Evolutionary conservation across 2,329 filamentous ascomycete genomes (phyloP).

Genomic region (Epicoccum nigrum): DNA sequence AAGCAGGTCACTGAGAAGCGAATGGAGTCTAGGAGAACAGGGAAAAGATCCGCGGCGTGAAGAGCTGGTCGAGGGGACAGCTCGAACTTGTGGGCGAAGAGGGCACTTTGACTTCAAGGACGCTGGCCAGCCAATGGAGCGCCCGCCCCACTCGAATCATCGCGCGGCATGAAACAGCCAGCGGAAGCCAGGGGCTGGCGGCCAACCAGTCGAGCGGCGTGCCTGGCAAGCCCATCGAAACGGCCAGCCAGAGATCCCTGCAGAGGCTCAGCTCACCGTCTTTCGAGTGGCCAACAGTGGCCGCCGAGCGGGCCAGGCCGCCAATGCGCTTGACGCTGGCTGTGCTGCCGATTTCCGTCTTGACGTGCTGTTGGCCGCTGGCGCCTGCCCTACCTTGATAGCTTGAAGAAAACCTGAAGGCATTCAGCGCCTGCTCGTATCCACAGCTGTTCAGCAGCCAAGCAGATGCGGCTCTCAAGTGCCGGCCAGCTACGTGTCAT

Average conservation of each 20-base stretch:
- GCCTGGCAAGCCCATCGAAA: conserved; percentile 38
- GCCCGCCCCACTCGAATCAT: conserved; percentile 10
- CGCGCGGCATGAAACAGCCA: conserved; percentile 28
- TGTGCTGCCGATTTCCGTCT: conserved; percentile 18
- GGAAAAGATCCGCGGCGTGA: conserved; percentile 20
- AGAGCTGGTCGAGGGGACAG: conserved; percentile 15
- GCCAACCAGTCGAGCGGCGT: conserved; percentile 30
- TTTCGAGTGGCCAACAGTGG: conserved; percentile 24
- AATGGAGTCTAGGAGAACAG: conserved; percentile 28
- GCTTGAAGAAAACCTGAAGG: background rate
- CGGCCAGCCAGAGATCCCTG: conserved; percentile 22
- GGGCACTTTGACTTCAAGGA: conserved; percentile 8
- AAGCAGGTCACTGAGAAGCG: conserved; percentile 35
- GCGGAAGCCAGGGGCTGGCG: conserved; percentile 16
- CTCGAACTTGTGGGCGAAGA: conserved; percentile 26
- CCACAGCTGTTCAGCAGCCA: background rate
- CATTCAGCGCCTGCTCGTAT: background rate
- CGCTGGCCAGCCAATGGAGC: conserved; percentile 15
- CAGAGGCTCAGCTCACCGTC: conserved; percentile 28
- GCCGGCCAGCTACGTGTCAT: background rate
- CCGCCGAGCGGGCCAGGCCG: conserved; percentile 15
- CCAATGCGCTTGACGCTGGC: conserved; percentile 16
- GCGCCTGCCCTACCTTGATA: conserved; percentile 1
- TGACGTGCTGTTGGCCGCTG: background rate
- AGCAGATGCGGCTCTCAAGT: background rate